These are phyloP conservation scores for Kwoniella shandongensis DNA, from an alignment of 768 basidiomycete species.

Conservation along the genomic window DNA sequence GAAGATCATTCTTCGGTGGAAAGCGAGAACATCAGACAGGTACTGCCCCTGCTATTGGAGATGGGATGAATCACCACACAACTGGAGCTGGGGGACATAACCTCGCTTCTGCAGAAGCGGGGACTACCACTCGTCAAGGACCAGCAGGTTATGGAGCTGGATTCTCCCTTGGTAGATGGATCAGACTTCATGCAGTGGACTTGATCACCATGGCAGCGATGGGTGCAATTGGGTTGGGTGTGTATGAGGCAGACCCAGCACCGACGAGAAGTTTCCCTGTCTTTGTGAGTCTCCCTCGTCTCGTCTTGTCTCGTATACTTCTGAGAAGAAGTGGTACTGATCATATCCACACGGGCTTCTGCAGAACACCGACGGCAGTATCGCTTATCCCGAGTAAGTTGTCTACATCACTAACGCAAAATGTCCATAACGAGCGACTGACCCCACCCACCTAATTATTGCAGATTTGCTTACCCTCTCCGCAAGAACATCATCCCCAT, in stretches of 20 bases:
- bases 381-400: conserved; percentile 62
- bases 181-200: conserved; percentile 59
- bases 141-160: conserved; percentile 10
- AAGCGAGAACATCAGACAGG: neutral
- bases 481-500: conserved; percentile 62
- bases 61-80: neutral
- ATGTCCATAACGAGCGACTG: neutral
- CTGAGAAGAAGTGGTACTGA: neutral
- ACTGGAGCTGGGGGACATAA: neutral
- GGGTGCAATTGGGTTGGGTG: conserved; percentile 59
- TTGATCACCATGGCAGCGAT: conserved; percentile 63
- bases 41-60: neutral
- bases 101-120: conserved; percentile 1
- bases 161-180: conserved; percentile 31
- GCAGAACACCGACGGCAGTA: conserved; percentile 52
- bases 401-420: conserved; percentile 54
- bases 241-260: conserved; percentile 58
- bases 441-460: no score
- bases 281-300: conserved; percentile 18
- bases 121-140: neutral
- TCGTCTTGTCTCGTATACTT: neutral
- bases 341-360: neutral
- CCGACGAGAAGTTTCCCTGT: conserved; percentile 50
- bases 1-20: conserved; percentile 17
- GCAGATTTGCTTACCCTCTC: conserved; percentile 35